Evolutionary conservation across 2,329 filamentous ascomycete species (phyloP).

Genomic region (Pseudocercospora fijiensis): DNA sequence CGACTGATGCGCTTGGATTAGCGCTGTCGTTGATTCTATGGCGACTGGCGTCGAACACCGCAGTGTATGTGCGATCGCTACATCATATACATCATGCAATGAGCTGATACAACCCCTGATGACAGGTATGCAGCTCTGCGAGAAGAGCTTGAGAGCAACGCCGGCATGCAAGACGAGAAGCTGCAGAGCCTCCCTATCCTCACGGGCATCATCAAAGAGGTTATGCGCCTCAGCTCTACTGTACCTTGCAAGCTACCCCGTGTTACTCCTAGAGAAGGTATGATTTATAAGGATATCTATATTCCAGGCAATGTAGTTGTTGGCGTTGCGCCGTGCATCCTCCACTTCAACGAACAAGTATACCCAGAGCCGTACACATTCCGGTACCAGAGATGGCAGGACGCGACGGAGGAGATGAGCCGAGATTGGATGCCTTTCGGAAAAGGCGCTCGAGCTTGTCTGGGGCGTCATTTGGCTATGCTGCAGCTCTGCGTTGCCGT

Average conservation of each 20-base stretch:
- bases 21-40: neutral
- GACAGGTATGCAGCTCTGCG: neutral
- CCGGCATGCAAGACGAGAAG: neutral
- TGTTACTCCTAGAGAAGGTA: neutral
- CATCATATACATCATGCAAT: too few relatives aligned
- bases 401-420: constrained; percentile 11
- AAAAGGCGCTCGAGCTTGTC: constrained; percentile 37
- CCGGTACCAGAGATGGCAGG: constrained; percentile 7
- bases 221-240: neutral
- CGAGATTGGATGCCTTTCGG: constrained; percentile 32
- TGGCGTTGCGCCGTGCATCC: constrained; percentile 1
- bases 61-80: too few relatives aligned
- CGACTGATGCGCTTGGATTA: neutral
- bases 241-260: constrained; percentile 3
- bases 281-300: neutral
- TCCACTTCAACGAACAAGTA: constrained; percentile 37
- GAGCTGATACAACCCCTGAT: too few relatives aligned
- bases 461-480: constrained; percentile 32
- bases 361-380: constrained; percentile 8
- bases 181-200: neutral
- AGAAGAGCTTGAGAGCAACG: constrained; percentile 3
- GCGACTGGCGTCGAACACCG: neutral
- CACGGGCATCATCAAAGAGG: constrained; percentile 3
- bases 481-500: constrained; percentile 26
- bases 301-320: constrained; percentile 6